Conservation (phyloP, 805 yeast genomes). For the Aciculoconidium aculeatum region DNA sequence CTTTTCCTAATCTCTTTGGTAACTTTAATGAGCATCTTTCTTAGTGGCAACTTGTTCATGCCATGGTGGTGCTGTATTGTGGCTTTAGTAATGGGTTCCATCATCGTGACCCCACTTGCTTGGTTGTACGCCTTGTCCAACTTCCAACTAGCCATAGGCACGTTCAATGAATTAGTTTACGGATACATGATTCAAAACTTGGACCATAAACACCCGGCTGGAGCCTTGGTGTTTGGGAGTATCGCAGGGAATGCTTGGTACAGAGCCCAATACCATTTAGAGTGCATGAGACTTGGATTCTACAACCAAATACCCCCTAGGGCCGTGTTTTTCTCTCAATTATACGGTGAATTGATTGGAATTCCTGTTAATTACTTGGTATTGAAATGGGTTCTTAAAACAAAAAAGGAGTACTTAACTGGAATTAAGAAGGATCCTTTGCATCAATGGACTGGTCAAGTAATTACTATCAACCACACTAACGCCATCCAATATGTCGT, state of each 20-base stretch:
- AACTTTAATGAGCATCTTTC: conserved; percentile 27
- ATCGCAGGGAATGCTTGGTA: conserved; percentile 46
- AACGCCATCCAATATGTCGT: conserved; percentile 48
- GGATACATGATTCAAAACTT: conserved; percentile 39
- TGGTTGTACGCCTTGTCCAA: conserved; percentile 47
- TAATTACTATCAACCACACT: conserved; percentile 36
- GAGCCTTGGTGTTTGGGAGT: conserved; percentile 45
- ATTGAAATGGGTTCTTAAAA: conserved; percentile 39
- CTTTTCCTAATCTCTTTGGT: conserved; percentile 33
- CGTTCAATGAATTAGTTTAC: conserved; percentile 44
- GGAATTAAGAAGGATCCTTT: conserved; percentile 37
- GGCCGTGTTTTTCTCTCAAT: conserved; percentile 44
- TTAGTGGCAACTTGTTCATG: conserved; percentile 29
- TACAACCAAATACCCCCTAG: conserved; percentile 50
- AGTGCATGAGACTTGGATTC: conserved; percentile 43
- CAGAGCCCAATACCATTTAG: conserved; percentile 37
- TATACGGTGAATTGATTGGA: conserved; percentile 48
- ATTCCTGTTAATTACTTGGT: conserved; percentile 48
- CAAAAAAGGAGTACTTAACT: conserved; percentile 32
- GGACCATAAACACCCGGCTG: conserved; percentile 37
- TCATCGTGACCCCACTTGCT: conserved; percentile 44
- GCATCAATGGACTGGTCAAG: conserved; percentile 50
- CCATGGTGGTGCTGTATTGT: conserved; percentile 41
- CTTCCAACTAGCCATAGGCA: conserved; percentile 48
- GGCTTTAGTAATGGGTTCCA: conserved; percentile 38